phyloP scores from a whole-genome alignment of 768 basidiomycete species.

The Psilocybe sp. region DNA sequence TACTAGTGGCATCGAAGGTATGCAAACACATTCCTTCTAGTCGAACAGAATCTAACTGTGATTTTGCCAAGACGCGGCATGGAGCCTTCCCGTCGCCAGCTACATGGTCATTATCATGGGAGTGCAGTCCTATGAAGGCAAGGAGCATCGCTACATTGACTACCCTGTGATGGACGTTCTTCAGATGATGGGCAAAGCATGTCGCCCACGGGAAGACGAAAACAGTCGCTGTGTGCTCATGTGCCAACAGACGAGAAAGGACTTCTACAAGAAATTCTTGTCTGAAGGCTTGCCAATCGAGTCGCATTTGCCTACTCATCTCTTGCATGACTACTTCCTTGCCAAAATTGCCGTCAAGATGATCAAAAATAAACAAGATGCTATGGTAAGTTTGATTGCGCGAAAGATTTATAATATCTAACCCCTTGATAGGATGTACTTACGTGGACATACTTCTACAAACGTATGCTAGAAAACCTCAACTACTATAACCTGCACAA shows the following conservation, averaged over 20 bases:
- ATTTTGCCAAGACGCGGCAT: constrained; percentile 79
- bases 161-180: constrained; percentile 98
- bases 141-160: constrained; percentile 96
- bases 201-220: constrained; percentile 84
- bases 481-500: constrained; percentile 95
- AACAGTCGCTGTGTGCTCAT: constrained; percentile 93
- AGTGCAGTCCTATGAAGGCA: constrained; percentile 95
- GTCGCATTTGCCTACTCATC: constrained; percentile 85
- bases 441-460: constrained; percentile 99
- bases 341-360: constrained; percentile 98
- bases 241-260: constrained; percentile 97
- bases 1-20: constrained; percentile 92
- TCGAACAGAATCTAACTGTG: neutral
- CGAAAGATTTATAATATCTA: neutral
- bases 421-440: constrained; percentile 70
- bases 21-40: constrained; percentile 11
- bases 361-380: constrained; percentile 98
- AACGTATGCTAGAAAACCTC: constrained; percentile 96
- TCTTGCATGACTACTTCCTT: constrained; percentile 95
- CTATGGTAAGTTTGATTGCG: constrained; percentile 56
- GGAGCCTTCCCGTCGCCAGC: constrained; percentile 90
- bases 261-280: constrained; percentile 99
- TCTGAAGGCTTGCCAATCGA: constrained; percentile 97
- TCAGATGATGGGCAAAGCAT: constrained; percentile 99
- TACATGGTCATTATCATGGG: constrained; percentile 99